Percentiles rank a stretch among this genome's conserved stretches.
phyloP scores from a whole-genome alignment of 2,329 filamentous ascomycete species.

The Tolypocladium endophyticum region DNA sequence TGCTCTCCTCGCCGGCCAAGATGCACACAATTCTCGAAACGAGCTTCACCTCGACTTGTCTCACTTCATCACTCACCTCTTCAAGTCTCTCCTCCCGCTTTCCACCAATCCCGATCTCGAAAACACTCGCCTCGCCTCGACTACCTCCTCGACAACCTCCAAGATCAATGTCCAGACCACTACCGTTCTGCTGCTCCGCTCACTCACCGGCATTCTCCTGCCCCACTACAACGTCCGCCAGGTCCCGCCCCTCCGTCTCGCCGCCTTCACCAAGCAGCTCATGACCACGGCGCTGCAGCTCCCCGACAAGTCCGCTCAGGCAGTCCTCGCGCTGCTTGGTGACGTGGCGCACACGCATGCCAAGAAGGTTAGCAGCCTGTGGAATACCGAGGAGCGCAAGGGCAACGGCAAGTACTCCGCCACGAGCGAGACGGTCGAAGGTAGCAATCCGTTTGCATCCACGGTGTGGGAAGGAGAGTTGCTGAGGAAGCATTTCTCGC shows the following conservation, averaged over 20 bases:
- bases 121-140: slow-evolving; percentile 42
- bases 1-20: slow-evolving; percentile 89
- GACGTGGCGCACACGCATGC: slow-evolving; percentile 74
- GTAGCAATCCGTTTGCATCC: slow-evolving; percentile 79
- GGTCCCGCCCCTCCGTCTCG: slow-evolving; percentile 74
- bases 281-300: slow-evolving; percentile 73
- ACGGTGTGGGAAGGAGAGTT: slow-evolving; percentile 94
- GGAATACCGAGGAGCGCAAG: slow-evolving; percentile 88
- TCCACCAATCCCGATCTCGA: slow-evolving; percentile 81
- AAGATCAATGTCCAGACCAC: slow-evolving; percentile 94
- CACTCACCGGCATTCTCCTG: slow-evolving; percentile 70
- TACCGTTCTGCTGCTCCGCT: slow-evolving; percentile 81
- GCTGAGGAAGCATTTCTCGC: slow-evolving; percentile 74
- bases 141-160: slow-evolving; percentile 30
- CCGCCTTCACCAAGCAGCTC: slow-evolving; percentile 86
- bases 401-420: slow-evolving; percentile 83
- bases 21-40: slow-evolving; percentile 73
- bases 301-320: slow-evolving; percentile 80
- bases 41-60: slow-evolving; percentile 81
- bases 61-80: slow-evolving; percentile 92
- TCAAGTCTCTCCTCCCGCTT: slow-evolving; percentile 70
- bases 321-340: slow-evolving; percentile 65
- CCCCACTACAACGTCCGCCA: slow-evolving; percentile 63
- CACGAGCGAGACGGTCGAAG: slow-evolving; percentile 62
- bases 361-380: slow-evolving; percentile 73